Evolutionary conservation across 2,329 filamentous ascomycete species (phyloP), one percentile per base, ranked within the genome.

Genomic region (Cladosporium velox): DNA sequence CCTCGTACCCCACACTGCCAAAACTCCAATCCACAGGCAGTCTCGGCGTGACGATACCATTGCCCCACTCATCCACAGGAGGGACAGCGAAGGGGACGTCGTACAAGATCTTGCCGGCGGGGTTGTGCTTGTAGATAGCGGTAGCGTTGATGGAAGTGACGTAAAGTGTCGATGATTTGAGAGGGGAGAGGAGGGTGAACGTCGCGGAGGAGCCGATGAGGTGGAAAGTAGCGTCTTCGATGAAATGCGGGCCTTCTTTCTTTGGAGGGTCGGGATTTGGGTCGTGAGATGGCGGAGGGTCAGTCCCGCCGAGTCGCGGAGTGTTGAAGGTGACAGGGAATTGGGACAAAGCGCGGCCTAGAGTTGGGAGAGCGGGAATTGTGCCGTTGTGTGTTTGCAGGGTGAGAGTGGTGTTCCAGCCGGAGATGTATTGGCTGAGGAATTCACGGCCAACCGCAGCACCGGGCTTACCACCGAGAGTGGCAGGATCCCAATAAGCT

Each of bases 371-470:
- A 0, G 85, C 79, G 3, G 95, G 94, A 61, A 98, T 88, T 59
- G 88, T 92, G 52, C 83, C 82, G 58, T 85, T 80, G 75, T 97
- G 91, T 2, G 90, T 85, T 74, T 87, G 87, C 11, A 97, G 78
- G 0, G 88, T 91, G 54, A 98, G 79, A 24, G 88, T 92, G 0
- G 91, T 93, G 79, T 98, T 97, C 76, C 86, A 89, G 10, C 93
- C 93, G 3, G 93, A 98, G 12, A 97, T 82, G 73, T 95, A 98
- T 72, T 91, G 88, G 2, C 92, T 96, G 11, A 98, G 79, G 24
- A 97, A 81, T 57, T 93, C 86, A 63, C 87, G 85, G 1, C 91
- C 93, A 68, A 89, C 83, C 32, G 81, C 77, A 52, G 83, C 83
- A 2, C 87, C 91, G 63, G 83, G 75, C n/a, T 82, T 72, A 11